phyloP scores from a whole-genome alignment of 306 rosid genomes.

The Sophora flavescens region DNA sequence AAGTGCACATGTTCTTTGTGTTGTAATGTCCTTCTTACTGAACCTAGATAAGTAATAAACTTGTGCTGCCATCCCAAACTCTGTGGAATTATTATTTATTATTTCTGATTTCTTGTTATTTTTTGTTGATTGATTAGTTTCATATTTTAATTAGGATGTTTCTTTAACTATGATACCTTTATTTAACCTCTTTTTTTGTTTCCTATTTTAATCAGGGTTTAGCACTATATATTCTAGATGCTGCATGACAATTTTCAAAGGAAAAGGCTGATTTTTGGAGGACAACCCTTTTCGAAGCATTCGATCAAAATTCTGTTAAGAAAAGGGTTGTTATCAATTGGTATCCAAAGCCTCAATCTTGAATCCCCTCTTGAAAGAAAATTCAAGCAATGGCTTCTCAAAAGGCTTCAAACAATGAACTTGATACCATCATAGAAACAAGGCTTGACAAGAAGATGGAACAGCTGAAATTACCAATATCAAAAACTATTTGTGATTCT shows the following conservation, averaged over 20 bases:
- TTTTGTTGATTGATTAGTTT: not conserved
- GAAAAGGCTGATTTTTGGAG: not conserved
- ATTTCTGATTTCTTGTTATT: too few relatives aligned
- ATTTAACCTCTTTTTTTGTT: not conserved
- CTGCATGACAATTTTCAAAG: not conserved
- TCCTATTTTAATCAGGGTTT: not conserved
- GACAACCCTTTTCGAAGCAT: too few relatives aligned
- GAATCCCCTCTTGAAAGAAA: not conserved
- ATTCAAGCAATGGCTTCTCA: not conserved
- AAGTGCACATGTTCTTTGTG: constrained; percentile 46
- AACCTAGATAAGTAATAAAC: constrained; percentile 2
- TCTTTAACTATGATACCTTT: not conserved
- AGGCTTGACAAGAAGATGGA: constrained; percentile 10
- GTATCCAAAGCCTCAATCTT: not conserved
- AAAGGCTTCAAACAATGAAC: constrained; percentile 1
- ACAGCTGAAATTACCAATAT: constrained; percentile 19
- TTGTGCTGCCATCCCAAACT: not conserved
- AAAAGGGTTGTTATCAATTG: not conserved
- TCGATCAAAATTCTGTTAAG: too few relatives aligned
- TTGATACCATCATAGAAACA: not conserved
- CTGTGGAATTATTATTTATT: too few relatives aligned
- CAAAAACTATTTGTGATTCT: too few relatives aligned
- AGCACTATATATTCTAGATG: not conserved
- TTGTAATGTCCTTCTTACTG: constrained; percentile 50
- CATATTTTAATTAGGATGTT: not conserved